Evolutionary conservation across 257 asterid species (phyloP).

Genomic region (Cynanchum wilfordii): DNA sequence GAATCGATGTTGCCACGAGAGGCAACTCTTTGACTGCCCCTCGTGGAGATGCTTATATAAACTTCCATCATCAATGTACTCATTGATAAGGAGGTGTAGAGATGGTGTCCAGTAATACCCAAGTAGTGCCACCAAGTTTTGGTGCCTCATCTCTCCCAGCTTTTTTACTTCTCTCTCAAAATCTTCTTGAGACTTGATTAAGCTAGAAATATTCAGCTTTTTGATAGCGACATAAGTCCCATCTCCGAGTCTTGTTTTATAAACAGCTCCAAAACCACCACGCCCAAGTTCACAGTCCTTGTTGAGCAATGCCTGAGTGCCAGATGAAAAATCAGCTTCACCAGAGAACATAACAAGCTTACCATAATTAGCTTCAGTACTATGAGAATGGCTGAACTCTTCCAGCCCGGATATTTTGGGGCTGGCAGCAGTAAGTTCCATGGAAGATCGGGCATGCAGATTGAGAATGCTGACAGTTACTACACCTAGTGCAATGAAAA

Average conservation of each 20-base stretch:
- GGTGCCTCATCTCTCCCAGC: conserved; percentile 45
- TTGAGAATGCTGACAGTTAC: conserved; percentile 66
- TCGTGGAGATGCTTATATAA: conserved; percentile 59
- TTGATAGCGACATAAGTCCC: conserved; percentile 71
- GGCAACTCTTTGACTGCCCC: conserved; percentile 26
- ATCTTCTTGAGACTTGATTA: conserved; percentile 69
- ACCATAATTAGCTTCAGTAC: conserved; percentile 66
- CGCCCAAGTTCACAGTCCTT: conserved; percentile 75
- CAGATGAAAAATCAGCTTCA: conserved; percentile 57
- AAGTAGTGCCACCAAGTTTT: conserved; percentile 47
- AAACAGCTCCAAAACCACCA: conserved; percentile 85
- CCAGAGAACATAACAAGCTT: conserved; percentile 89
- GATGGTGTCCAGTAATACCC: conserved; percentile 79
- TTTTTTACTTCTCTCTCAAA: conserved; percentile 58
- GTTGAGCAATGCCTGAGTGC: conserved; percentile 68
- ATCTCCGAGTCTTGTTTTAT: conserved; percentile 47
- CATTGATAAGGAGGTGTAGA: conserved; percentile 63
- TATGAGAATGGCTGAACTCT: conserved; percentile 62
- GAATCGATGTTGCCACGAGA: conserved; percentile 61
- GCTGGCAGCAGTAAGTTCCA: conserved; percentile 46
- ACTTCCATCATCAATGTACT: conserved; percentile 50
- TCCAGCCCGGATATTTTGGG: conserved; percentile 54
- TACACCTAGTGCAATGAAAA: conserved; percentile 76
- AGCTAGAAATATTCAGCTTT: conserved; percentile 66
- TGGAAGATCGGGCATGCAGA: conserved; percentile 49